These are phyloP conservation scores for Noccaea caerulescens DNA, from an alignment of 345 rosid species.

Conservation along the genomic window DNA sequence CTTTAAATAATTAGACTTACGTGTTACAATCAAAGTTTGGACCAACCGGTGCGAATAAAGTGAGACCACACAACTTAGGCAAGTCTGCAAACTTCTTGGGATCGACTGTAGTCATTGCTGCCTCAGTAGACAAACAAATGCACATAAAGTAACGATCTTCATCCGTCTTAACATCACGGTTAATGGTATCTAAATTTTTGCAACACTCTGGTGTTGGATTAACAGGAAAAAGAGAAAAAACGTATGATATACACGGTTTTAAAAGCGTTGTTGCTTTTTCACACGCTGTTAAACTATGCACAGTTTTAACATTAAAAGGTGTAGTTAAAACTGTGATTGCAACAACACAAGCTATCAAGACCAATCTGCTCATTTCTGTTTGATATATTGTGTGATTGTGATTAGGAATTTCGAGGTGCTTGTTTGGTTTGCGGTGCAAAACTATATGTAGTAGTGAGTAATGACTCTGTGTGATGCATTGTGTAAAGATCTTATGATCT, in stretches of 20 bases:
- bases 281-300: neutral
- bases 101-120: neutral
- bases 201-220: conserved; percentile 11
- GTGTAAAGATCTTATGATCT: too few species aligned
- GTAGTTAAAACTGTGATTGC: neutral
- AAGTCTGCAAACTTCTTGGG: neutral
- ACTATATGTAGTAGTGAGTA: conserved; percentile 4
- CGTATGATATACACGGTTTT: neutral
- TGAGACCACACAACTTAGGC: conserved; percentile 6
- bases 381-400: neutral
- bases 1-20: neutral
- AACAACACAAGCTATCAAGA: neutral
- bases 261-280: neutral
- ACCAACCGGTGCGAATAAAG: conserved; percentile 13
- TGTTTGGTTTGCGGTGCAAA: neutral
- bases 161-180: neutral
- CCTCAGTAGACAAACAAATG: conserved; percentile 9
- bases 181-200: neutral
- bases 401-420: neutral
- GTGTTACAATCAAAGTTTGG: neutral
- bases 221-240: neutral
- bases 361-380: neutral
- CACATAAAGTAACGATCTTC: neutral
- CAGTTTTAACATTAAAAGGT: neutral
- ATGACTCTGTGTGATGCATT: neutral